A percentile compares a stretch with the other conserved stretches of the same genome.
phyloP scores from a whole-genome alignment of 2,329 filamentous ascomycete genomes.

The Colletotrichum sp. region DNA sequence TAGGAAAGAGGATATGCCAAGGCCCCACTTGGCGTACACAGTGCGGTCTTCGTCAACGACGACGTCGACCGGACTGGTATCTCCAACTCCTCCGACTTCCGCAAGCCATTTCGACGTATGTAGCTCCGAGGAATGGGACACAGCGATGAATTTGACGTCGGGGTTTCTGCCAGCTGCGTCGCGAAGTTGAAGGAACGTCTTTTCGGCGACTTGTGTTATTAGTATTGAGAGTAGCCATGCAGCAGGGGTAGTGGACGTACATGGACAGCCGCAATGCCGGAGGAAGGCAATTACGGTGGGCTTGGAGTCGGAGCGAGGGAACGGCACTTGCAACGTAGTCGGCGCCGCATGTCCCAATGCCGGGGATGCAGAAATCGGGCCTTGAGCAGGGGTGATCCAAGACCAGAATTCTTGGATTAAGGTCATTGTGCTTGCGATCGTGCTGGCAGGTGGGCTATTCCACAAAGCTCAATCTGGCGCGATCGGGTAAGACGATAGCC shows the following conservation, averaged over 20 bases:
- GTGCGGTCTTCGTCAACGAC: slow-evolving; percentile 65
- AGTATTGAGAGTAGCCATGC: not conserved
- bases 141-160: slow-evolving; percentile 61
- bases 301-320: slow-evolving; percentile 58
- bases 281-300: slow-evolving; percentile 71
- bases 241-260: slow-evolving; percentile 46
- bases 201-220: slow-evolving; percentile 65
- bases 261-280: slow-evolving; percentile 76
- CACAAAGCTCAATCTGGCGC: not conserved
- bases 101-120: slow-evolving; percentile 64
- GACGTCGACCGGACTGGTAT: slow-evolving; percentile 50
- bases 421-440: not conserved
- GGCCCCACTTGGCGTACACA: slow-evolving; percentile 69
- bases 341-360: not conserved
- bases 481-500: not conserved
- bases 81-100: slow-evolving; percentile 59
- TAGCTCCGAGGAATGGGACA: slow-evolving; percentile 62
- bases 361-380: not conserved
- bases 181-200: slow-evolving; percentile 63
- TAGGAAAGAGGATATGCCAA: slow-evolving; percentile 65
- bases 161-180: slow-evolving; percentile 54
- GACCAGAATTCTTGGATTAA: slow-evolving; percentile 2
- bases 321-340: slow-evolving; percentile 30
- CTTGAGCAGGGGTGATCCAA: not conserved
- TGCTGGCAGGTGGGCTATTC: not conserved